Conservation (phyloP, 495 filamentous ascomycete genomes). For the Penicillium coffeae region DNA sequence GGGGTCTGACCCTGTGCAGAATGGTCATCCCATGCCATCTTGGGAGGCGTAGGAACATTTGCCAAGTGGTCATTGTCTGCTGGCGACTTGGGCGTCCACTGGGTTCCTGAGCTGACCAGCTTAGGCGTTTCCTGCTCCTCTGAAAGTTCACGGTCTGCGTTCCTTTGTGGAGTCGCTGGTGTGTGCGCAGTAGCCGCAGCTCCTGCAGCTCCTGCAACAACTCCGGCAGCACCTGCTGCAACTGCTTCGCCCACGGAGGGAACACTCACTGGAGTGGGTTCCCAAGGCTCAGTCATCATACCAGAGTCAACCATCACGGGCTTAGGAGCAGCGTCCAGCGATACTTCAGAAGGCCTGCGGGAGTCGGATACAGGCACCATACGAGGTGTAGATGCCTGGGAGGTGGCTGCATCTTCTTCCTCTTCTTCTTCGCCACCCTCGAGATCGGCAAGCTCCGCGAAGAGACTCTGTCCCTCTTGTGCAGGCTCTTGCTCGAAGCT, state of each 20-base stretch:
- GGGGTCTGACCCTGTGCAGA: neutral
- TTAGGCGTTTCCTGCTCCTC: slow-evolving; percentile 16
- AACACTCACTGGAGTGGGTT: slow-evolving; percentile 11
- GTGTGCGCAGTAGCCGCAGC: slow-evolving; percentile 1
- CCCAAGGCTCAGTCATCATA: slow-evolving; percentile 83
- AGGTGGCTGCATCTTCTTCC: slow-evolving; percentile 41
- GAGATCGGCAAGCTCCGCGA: slow-evolving; percentile 81
- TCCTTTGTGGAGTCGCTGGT: slow-evolving; percentile 23
- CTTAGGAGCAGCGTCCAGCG: slow-evolving; percentile 24
- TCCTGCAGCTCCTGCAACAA: slow-evolving; percentile 3
- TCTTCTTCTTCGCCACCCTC: slow-evolving; percentile 64
- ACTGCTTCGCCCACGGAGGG: slow-evolving; percentile 5
- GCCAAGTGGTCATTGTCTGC: slow-evolving; percentile 26
- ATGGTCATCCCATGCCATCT: slow-evolving; percentile 38
- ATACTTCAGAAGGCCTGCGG: slow-evolving; percentile 35
- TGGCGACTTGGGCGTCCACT: slow-evolving; percentile 29
- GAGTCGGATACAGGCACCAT: slow-evolving; percentile 37
- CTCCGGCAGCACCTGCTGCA: slow-evolving; percentile 2
- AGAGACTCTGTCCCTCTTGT: slow-evolving; percentile 71
- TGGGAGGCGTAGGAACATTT: slow-evolving; percentile 36
- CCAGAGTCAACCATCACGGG: slow-evolving; percentile 71
- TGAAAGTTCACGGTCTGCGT: slow-evolving; percentile 14
- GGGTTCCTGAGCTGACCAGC: slow-evolving; percentile 34
- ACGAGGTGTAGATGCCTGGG: slow-evolving; percentile 51
- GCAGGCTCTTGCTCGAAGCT: slow-evolving; percentile 44